phyloP scores from a whole-genome alignment of 305 asterid genomes.

The Solanum chacoense region DNA sequence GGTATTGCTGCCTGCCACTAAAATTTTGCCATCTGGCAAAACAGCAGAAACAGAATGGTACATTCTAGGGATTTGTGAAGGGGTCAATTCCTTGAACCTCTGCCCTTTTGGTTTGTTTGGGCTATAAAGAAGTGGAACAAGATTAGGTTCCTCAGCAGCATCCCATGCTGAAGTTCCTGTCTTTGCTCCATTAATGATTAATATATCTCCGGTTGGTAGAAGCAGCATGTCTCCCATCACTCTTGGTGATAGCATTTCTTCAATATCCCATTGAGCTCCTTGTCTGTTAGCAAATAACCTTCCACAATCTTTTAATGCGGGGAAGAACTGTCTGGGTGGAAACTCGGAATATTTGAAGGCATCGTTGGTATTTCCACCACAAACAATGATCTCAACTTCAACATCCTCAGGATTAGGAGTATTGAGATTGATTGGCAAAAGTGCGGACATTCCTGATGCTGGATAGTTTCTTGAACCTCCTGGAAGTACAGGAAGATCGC shows the following conservation, averaged over 20 bases:
- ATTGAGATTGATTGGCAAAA: conserved; percentile 55
- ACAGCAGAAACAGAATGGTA: conserved; percentile 63
- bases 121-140: conserved; percentile 44
- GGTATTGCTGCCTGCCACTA: conserved; percentile 82
- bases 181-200: conserved; percentile 61
- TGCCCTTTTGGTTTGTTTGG: conserved; percentile 31
- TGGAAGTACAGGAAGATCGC: conserved; percentile 40
- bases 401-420: not conserved
- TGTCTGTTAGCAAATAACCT: conserved; percentile 24
- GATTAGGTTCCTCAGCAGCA: conserved; percentile 53
- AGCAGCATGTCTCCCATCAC: conserved; percentile 73
- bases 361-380: conserved; percentile 65
- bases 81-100: conserved; percentile 38
- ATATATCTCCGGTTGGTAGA: conserved; percentile 67
- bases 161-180: conserved; percentile 79
- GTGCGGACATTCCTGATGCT: conserved; percentile 63
- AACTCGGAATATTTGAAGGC: conserved; percentile 35
- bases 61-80: conserved; percentile 65
- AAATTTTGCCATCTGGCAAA: conserved; percentile 49
- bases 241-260: conserved; percentile 65
- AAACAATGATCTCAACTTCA: conserved; percentile 43
- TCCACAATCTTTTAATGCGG: conserved; percentile 60
- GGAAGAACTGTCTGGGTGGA: conserved; percentile 38
- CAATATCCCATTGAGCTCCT: conserved; percentile 46
- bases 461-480: conserved; percentile 85